Conservation (phyloP, 306 rosid species). For the Quercus rubra region DNA sequence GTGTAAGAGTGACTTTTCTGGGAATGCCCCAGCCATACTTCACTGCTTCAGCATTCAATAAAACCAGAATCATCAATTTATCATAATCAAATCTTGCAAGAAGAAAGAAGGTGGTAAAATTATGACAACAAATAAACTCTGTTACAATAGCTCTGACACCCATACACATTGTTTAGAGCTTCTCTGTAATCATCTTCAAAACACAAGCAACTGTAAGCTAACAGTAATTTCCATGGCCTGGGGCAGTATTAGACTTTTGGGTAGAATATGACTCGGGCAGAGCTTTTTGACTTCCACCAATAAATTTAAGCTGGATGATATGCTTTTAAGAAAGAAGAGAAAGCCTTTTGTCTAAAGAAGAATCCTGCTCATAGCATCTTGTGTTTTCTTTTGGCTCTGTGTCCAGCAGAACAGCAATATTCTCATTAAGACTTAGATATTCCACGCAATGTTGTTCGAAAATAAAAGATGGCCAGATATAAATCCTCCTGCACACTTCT, state of each 20-base stretch:
- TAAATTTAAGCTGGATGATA: no score
- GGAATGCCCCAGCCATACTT: not conserved
- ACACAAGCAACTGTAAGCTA: not conserved
- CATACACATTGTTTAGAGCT: not conserved
- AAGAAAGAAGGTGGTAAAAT: not conserved
- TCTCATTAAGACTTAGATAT: not conserved
- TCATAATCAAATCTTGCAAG: not conserved
- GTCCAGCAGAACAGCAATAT: no score
- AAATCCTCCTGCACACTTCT: not conserved
- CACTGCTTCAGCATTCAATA: not conserved
- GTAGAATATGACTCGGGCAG: not conserved
- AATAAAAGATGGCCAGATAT: not conserved
- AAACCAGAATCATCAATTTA: not conserved
- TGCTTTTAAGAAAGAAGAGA: not conserved
- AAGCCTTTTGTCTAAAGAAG: not conserved
- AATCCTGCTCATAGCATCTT: not conserved
- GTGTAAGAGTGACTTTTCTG: no score
- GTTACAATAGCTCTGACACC: not conserved
- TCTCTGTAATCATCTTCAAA: not conserved
- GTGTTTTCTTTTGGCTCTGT: not conserved
- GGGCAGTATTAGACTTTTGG: not conserved
- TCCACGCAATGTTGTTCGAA: not conserved
- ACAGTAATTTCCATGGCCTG: not conserved
- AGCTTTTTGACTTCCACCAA: no score
- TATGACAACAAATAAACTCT: not conserved